Base-by-base conservation (phyloP, 768 basidiomycete genomes). In the Podaxis sp. region DNA sequence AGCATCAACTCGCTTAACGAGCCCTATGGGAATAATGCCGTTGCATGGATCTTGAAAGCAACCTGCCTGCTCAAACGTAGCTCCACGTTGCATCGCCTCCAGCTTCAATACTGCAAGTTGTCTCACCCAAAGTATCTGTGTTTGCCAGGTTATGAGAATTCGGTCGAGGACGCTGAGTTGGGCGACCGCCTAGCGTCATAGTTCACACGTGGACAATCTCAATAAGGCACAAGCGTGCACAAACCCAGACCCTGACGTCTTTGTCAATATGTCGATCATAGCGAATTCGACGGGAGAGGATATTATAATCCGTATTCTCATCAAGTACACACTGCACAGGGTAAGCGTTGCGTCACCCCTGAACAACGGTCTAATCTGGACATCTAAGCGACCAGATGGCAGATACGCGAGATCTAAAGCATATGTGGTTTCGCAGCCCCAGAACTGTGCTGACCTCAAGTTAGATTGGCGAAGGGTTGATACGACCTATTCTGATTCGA, bases 381-480 rank as follows among this genome's bases (percentile, higher is more conserved):
- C 55, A 57, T 63, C 46, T 30, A 63, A 49, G 54, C 61, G 61
- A 62, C 36, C 12, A 49, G 48, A 62, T 52, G 48, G 24, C 49
- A 56, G 33, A 9, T 63, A 63, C 38, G 61, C 61, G 61, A 63
- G 61, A 63, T 63, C 61, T 42, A 63, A 63, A 63, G 61, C 61
- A 62, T 17, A 61, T 54, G 53, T 55, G 15, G 22, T 26, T 39
- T 49, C 46, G 51, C 38, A 24, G n/a, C 19, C 24, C 22, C 44
- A 22, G 38, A 46, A 54, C 53, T 62, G 30, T 24, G 36, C 36
- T 38, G 54, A 62, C 48, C 33, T 62, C 52, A 52, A 44, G 46
- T 30, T 55, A 55, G 52, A 33, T 55, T 62, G 40, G 61, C 61
- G 61, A 61, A 52, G 59, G 42, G 36, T 53, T 42, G 59, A 55